Base-by-base conservation (phyloP, 1,284 basidiomycete species). In the Rhodotorula sp. region DNA sequence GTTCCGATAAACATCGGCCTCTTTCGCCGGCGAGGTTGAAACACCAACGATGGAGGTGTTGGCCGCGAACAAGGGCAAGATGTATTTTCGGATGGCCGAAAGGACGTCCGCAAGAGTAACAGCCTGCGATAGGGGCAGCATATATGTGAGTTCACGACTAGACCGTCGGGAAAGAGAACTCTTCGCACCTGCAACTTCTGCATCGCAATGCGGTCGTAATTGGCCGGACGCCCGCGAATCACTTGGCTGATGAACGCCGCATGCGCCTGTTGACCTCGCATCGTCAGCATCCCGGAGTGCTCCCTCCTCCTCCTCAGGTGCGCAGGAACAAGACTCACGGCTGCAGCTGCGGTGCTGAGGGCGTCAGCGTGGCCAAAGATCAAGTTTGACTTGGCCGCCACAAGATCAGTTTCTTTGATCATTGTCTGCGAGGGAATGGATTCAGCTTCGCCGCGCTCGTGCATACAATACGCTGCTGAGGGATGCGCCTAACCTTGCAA, bases 301-400 rank as follows among this genome's bases (percentile, higher is more conserved):
- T 43, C 38, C 38, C 12, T 14, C 10, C 8, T 43, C 38, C 38
- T 43, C 10, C 12, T 12, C 38, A 43, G 38, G 2, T 43, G 10
- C 12, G 38, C 38, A 43, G 38, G 38, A 43, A 12, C 10, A 43
- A 43, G 38, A 52, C 50, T 52, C 23, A 52, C 50, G 12, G 50
- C 50, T n/a, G 50, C 50, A n/a, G 50, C 50, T 3, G 50, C 94
- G 71, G 88, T 85, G 16, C 87, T 86, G 34, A 91, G 88, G 2
- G 92, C 95, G 28, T 91, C 89, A 28, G 94, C 88, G 14, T 92
- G 88, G 16, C 85, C 84, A 79, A 88, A 98, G 15, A 95, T 92
- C 77, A 97, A 88, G 66, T 88, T 91, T 68, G 91, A 92, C 83
- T 95, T 94, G 8, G 94, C 93, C 0, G 91, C 89, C 76, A 97